These are phyloP conservation scores for Tranzscheliella williamsii DNA, from an alignment of 1,284 basidiomycete species.

Conservation along the genomic window DNA sequence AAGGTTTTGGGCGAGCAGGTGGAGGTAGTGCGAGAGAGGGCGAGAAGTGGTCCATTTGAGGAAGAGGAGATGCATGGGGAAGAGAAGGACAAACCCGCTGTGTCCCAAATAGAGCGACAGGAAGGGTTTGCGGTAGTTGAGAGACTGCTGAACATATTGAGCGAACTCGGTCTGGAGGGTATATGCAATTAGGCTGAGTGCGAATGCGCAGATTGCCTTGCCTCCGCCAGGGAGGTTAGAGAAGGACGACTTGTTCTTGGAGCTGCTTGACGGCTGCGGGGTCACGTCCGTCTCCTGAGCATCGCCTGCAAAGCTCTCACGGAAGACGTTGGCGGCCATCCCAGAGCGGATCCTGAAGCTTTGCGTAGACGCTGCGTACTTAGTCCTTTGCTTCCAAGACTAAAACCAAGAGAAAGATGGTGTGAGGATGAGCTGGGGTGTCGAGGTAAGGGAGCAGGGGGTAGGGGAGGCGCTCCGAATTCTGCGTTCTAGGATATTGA, in stretches of 20 bases:
- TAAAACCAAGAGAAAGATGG: too few species aligned
- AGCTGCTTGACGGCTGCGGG: background rate
- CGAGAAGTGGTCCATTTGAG: constrained; percentile 29
- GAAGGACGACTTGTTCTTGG: constrained; percentile 11
- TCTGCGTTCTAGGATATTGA: too few species aligned
- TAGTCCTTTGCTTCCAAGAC: too few species aligned
- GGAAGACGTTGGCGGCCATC: constrained; percentile 41
- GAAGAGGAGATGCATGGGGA: constrained; percentile 51
- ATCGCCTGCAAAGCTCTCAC: constrained; percentile 23
- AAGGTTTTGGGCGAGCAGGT: constrained; percentile 48
- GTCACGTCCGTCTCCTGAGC: too few species aligned
- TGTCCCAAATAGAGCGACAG: constrained; percentile 56
- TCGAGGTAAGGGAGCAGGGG: too few species aligned
- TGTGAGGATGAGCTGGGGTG: too few species aligned
- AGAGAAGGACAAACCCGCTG: constrained; percentile 47
- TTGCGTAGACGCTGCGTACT: too few species aligned
- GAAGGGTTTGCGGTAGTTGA: constrained; percentile 57
- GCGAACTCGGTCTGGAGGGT: constrained; percentile 59
- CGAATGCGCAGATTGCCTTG: constrained; percentile 50
- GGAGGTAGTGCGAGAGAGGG: constrained; percentile 40
- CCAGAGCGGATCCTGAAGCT: too few species aligned
- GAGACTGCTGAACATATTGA: constrained; percentile 54
- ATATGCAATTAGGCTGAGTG: constrained; percentile 48
- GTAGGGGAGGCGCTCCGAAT: too few species aligned
- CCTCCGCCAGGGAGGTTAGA: constrained; percentile 26